Evolutionary conservation across 192 early-diverging fungal genomes (phyloP).

Genomic region (Cetraspora pellucida): DNA sequence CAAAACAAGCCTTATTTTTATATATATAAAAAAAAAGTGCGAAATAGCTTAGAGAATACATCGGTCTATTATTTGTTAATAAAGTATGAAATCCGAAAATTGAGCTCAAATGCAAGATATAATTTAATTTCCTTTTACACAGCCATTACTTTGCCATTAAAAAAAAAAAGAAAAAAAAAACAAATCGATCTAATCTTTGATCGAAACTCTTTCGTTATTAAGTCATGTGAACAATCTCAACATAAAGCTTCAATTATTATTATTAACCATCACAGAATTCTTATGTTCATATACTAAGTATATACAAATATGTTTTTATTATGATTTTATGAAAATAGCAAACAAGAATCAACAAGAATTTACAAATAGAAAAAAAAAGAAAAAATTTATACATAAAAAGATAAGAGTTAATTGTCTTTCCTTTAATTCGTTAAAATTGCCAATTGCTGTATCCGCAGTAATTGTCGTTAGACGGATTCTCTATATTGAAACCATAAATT

Average conservation of each 20-base stretch:
- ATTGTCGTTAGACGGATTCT: neutral
- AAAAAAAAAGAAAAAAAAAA: conserved; percentile 1
- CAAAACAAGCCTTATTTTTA: no score
- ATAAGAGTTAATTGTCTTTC: neutral
- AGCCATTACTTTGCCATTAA: conserved; percentile 2
- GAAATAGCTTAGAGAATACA: neutral
- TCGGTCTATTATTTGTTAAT: neutral
- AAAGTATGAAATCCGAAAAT: neutral
- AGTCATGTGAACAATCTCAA: neutral
- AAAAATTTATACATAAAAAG: neutral
- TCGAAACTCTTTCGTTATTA: neutral
- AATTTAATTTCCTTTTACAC: neutral
- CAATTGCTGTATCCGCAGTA: neutral
- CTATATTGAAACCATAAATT: conserved; percentile 29
- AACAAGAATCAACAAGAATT: no score
- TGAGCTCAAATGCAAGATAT: neutral
- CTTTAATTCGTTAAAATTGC: neutral
- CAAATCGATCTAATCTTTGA: neutral
- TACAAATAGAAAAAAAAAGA: no score
- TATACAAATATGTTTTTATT: neutral
- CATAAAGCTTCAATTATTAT: no score
- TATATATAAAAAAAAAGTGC: neutral
- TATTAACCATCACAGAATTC: no score
- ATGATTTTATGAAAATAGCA: neutral
- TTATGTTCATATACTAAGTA: no score